Evolutionary conservation across 257 asterid species (phyloP).

Genomic region (Euphrasia confusa): DNA sequence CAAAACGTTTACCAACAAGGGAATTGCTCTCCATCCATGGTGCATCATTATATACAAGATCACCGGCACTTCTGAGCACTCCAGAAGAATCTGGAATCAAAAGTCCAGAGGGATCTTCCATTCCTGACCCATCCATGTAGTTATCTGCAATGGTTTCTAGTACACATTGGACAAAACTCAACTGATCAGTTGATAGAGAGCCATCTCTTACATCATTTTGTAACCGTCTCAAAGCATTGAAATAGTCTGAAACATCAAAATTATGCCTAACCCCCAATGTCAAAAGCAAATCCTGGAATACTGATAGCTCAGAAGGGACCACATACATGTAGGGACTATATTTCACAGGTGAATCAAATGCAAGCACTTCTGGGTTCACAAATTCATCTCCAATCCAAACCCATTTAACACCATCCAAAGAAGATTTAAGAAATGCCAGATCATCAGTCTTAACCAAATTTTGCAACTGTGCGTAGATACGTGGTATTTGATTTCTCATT

Average conservation of each 20-base stretch:
- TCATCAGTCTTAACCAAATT: constrained; percentile 50
- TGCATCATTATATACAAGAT: constrained; percentile 91
- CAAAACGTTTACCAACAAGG: constrained; percentile 67
- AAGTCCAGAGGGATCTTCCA: constrained; percentile 40
- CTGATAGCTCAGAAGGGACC: constrained; percentile 85
- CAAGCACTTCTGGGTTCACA: constrained; percentile 73
- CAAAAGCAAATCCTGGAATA: constrained; percentile 79
- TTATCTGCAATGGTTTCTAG: constrained; percentile 79
- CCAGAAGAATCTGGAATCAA: constrained; percentile 84
- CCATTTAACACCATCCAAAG: constrained; percentile 61
- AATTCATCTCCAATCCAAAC: constrained; percentile 99
- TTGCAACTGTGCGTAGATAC: constrained; percentile 72
- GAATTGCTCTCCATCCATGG: constrained; percentile 82
- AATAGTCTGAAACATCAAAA: constrained; percentile 70
- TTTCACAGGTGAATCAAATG: constrained; percentile 94
- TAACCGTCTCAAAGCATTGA: constrained; percentile 56
- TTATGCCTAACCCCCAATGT: constrained; percentile 76
- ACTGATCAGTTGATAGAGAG: constrained; percentile 68
- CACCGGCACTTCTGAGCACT: constrained; percentile 58
- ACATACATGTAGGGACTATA: constrained; percentile 90
- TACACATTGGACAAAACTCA: constrained; percentile 73
- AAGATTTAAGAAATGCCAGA: constrained; percentile 44
- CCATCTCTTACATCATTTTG: constrained; percentile 60
- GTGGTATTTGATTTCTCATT: constrained; percentile 61
- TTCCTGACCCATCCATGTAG: constrained; percentile 43